Evolutionary conservation across 306 rosid genomes (phyloP).

Genomic region (Trifolium repens): DNA sequence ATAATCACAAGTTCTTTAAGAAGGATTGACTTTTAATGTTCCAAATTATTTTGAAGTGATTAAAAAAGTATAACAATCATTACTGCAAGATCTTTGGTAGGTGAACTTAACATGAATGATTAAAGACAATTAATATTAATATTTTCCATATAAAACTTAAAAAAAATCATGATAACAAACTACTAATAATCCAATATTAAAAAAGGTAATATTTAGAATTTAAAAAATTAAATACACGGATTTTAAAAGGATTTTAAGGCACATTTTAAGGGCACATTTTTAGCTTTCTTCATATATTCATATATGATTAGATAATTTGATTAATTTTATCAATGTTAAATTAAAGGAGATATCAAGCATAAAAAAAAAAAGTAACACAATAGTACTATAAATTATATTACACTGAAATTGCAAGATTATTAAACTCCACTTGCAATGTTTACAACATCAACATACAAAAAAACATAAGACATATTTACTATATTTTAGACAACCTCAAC

Average conservation of each 20-base stretch:
- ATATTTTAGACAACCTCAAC: conserved; percentile 5
- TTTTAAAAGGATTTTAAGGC: too few species aligned
- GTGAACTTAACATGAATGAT: neutral
- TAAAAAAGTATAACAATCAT: neutral
- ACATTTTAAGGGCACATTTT: too few species aligned
- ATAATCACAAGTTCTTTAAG: neutral
- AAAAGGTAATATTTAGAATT: too few species aligned
- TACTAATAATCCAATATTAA: neutral
- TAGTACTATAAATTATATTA: conserved; percentile 13
- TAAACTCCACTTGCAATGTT: neutral
- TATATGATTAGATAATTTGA: neutral
- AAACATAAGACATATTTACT: neutral
- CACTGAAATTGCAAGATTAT: neutral
- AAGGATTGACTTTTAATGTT: neutral
- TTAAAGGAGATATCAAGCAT: neutral
- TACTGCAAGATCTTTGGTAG: neutral
- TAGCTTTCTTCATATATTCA: too few species aligned
- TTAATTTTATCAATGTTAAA: too few species aligned
- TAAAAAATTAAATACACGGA: too few species aligned
- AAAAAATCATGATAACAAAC: neutral
- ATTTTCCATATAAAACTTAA: too few species aligned
- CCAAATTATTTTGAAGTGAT: neutral
- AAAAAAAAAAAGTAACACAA: neutral
- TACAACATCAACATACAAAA: conserved; percentile 9
- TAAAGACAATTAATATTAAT: neutral